Percentiles rank a stretch among this genome's conserved stretches.
These are phyloP conservation scores for Adansonia gregorii DNA, from an alignment of 441 rosid species.

Conservation along the genomic window DNA sequence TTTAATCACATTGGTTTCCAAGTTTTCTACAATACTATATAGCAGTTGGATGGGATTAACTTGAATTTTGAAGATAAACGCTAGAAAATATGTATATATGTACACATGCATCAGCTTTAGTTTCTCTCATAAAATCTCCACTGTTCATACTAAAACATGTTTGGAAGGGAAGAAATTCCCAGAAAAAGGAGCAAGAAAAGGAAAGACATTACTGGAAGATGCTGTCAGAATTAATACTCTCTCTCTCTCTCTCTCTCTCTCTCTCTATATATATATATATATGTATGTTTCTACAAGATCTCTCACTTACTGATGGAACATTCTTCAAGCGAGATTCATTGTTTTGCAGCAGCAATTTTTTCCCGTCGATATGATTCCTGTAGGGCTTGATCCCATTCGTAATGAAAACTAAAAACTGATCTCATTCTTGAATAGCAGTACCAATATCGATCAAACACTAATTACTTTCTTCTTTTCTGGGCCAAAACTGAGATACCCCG, in stretches of 20 bases:
- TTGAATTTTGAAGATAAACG: background rate
- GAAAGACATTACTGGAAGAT: background rate
- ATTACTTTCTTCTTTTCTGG: background rate
- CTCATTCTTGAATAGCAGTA: too few relatives aligned
- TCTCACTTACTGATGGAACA: slow-evolving; percentile 14
- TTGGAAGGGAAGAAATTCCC: slow-evolving; percentile 3
- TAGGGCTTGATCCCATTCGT: background rate
- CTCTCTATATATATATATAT: too few relatives aligned
- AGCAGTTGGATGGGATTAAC: background rate
- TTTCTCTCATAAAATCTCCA: slow-evolving; percentile 12
- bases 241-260: too few relatives aligned
- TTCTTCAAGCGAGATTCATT: background rate
- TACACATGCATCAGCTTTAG: background rate
- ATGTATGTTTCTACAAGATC: background rate
- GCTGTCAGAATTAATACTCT: background rate
- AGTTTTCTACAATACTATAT: too few relatives aligned
- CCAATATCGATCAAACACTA: background rate
- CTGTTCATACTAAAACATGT: background rate
- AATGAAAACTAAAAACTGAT: background rate
- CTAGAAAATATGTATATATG: background rate
- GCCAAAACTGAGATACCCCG: too few relatives aligned
- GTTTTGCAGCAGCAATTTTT: background rate
- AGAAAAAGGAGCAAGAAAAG: too few relatives aligned
- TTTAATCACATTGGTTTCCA: background rate
- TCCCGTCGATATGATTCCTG: background rate